Evolutionary conservation across 768 basidiomycete species (phyloP), one percentile per base, ranked within the genome.

Genomic region (Coprinopsis marcescibilis): DNA sequence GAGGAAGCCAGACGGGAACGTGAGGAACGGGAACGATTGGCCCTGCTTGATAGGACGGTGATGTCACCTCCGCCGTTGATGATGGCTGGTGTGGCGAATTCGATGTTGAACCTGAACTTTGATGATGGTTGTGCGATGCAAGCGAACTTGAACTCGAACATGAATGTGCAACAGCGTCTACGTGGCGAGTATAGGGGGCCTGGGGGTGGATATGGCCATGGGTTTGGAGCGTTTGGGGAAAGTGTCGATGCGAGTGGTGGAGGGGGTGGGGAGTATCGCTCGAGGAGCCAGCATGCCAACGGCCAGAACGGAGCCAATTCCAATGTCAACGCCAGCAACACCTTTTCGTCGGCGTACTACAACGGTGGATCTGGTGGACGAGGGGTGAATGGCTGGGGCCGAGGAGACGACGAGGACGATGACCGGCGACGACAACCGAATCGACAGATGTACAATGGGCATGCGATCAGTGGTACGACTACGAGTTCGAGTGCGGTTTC

Each of bases 321-420:
- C 7, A 38, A 17, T 49, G 25, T n/a, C 39, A n/a, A n/a, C n/a
- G n/a, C n/a, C n/a, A n/a, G n/a, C n/a, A n/a, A n/a, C n/a, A n/a
- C n/a, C n/a, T n/a, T n/a, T n/a, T n/a, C n/a, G n/a, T n/a, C 45
- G 35, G 12, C 36, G 35, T 17, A 26, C 43, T 35, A 56, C 52
- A 23, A 8, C 23, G 50, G 53, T 58, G 60, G 53, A 52, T 56
- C 52, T 23, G 52, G 52, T 26, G 57, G 63, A 6, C 50, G 55
- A 17, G 19, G 39, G 20, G n/a, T 32, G 30, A 32, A n/a, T 23
- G 52, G 52, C 35, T 49, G 45, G 19, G 58, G 62, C 11, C 57
- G 62, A 29, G 64, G 62, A 25, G 63, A 64, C 3, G 66, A 67
- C 32, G 70, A 68, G 23, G 72, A 67, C 42, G 71, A 69, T 45